Evolutionary conservation across 164 flowering plant genomes (phyloP).

Genomic region (Paratinospora sagittata): DNA sequence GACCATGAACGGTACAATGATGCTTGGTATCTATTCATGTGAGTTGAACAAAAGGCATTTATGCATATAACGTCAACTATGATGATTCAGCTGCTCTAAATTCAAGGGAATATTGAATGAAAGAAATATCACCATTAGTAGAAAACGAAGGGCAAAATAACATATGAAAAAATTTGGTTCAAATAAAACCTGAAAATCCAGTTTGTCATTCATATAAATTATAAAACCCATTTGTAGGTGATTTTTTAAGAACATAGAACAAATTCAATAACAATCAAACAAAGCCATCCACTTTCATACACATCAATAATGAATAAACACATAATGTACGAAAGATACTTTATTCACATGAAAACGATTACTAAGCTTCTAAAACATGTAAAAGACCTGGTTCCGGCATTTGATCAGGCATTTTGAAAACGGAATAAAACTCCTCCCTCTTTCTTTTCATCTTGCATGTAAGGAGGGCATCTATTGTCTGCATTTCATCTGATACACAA

Average conservation of each 20-base stretch:
- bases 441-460: conserved; percentile 76
- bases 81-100: background rate
- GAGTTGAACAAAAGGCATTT: background rate
- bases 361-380: conserved; percentile 3
- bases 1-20: background rate
- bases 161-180: background rate
- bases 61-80: background rate
- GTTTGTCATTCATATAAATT: too few relatives aligned
- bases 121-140: background rate
- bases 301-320: background rate
- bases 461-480: conserved; percentile 83
- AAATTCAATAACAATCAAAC: background rate
- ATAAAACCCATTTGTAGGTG: too few relatives aligned
- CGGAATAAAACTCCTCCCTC: conserved; percentile 37
- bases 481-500: conserved; percentile 87
- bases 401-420: conserved; percentile 23
- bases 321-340: background rate
- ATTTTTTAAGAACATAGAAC: background rate
- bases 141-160: background rate
- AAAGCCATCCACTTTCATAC: background rate
- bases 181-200: background rate
- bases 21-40: background rate
- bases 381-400: conserved; percentile 38
- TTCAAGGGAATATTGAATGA: background rate
- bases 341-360: background rate